phyloP scores from a whole-genome alignment of 2,329 filamentous ascomycete species.

The Diaporthe helianthi region DNA sequence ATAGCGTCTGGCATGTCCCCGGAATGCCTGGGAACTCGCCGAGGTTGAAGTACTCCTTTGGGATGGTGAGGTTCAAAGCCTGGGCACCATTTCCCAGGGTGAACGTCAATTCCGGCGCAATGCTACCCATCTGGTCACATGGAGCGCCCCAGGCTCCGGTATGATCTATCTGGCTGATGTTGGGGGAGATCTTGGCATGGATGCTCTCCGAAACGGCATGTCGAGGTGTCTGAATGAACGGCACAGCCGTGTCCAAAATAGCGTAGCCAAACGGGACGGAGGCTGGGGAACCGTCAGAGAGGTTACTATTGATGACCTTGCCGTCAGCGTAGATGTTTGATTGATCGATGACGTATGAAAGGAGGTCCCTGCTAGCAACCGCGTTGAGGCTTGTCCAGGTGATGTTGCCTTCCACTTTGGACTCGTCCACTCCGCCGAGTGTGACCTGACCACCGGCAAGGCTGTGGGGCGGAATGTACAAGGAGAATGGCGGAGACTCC shows the following conservation, averaged over 20 bases:
- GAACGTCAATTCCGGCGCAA: conserved; percentile 42
- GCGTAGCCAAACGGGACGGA: conserved; percentile 34
- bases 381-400: conserved; percentile 39
- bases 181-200: conserved; percentile 42
- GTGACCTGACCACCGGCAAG: conserved; percentile 41
- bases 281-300: not conserved
- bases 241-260: conserved; percentile 44
- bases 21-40: conserved; percentile 42
- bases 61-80: conserved; percentile 42
- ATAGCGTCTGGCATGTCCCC: conserved; percentile 44
- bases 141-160: conserved; percentile 45
- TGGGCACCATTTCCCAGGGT: conserved; percentile 39
- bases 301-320: conserved; percentile 29
- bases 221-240: conserved; percentile 44
- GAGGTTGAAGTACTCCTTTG: conserved; percentile 43
- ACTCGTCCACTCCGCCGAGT: conserved; percentile 43
- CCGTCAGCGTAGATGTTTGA: conserved; percentile 40
- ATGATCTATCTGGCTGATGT: conserved; percentile 42
- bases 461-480: conserved; percentile 40
- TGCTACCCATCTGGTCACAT: conserved; percentile 41
- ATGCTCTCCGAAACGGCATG: conserved; percentile 40
- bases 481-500: conserved; percentile 40
- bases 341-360: conserved; percentile 41
- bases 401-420: conserved; percentile 42
- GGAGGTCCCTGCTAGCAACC: conserved; percentile 32